Evolutionary conservation across 1,284 basidiomycete species (phyloP).

Genomic region (Meira nashicola): DNA sequence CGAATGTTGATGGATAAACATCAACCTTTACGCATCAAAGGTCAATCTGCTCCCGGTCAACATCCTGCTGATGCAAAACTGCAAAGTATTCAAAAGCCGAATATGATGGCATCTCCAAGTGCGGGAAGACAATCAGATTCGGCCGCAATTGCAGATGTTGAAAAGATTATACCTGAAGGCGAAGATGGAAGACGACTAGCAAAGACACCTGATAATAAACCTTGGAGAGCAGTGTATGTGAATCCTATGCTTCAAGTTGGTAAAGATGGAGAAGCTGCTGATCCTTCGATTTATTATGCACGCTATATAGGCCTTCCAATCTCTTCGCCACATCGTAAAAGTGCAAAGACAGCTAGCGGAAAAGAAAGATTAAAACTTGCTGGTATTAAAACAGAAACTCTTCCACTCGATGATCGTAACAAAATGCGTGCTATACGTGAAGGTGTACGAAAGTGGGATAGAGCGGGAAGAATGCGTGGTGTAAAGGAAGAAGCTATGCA

Average conservation of each 20-base stretch:
- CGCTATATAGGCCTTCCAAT: slow-evolving; percentile 15
- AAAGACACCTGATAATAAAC: slow-evolving; percentile 35
- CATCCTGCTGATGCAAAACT: slow-evolving; percentile 32
- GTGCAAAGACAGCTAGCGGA: slow-evolving; percentile 4
- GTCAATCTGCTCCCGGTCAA: neutral
- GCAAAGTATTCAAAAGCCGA: slow-evolving; percentile 21
- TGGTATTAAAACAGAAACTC: slow-evolving; percentile 20
- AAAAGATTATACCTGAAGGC: neutral
- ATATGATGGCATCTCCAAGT: neutral
- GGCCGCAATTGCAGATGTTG: neutral
- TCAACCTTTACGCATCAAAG: slow-evolving; percentile 31
- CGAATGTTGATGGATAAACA: slow-evolving; percentile 50
- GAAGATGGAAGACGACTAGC: slow-evolving; percentile 26
- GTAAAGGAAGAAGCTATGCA: slow-evolving; percentile 67
- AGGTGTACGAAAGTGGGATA: slow-evolving; percentile 61
- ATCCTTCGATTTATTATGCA: slow-evolving; percentile 33
- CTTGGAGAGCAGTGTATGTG: slow-evolving; percentile 44
- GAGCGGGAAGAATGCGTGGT: slow-evolving; percentile 54
- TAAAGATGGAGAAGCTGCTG: slow-evolving; percentile 9
- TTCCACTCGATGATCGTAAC: slow-evolving; percentile 57
- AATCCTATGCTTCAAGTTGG: slow-evolving; percentile 21
- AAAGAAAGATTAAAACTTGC: slow-evolving; percentile 10
- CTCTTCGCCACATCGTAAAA: neutral
- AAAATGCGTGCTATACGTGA: slow-evolving; percentile 60
- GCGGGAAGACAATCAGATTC: neutral